These are phyloP conservation scores for Vigna unguiculata DNA, from an alignment of 306 rosid species.

Conservation along the genomic window DNA sequence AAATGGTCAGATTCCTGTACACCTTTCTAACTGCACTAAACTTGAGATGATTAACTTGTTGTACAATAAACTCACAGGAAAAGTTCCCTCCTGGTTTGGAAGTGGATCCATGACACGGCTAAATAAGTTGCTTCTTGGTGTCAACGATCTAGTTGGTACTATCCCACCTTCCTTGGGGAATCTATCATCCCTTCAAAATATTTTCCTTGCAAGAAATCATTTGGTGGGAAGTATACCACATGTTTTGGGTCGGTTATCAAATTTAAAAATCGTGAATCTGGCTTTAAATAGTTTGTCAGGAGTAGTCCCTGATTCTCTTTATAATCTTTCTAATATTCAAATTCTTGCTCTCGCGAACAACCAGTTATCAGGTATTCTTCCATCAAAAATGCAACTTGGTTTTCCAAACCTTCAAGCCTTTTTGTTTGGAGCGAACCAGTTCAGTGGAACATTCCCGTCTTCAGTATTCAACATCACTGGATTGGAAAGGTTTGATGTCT, in stretches of 20 bases:
- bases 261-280: too few species aligned
- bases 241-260: too few species aligned
- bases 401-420: slow-evolving; percentile 14
- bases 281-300: too few species aligned
- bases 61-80: slow-evolving; percentile 17
- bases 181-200: too few species aligned
- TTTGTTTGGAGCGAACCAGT: not conserved
- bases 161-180: too few species aligned
- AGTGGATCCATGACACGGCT: slow-evolving; percentile 11
- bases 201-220: too few species aligned
- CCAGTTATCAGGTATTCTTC: slow-evolving; percentile 25
- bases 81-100: slow-evolving; percentile 40
- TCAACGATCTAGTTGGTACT: slow-evolving; percentile 37
- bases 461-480: slow-evolving; percentile 42
- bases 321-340: too few species aligned
- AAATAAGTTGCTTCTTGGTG: not conserved
- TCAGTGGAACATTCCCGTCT: slow-evolving; percentile 21
- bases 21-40: slow-evolving; percentile 27
- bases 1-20: slow-evolving; percentile 16
- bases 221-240: too few species aligned
- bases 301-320: too few species aligned
- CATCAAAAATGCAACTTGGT: slow-evolving; percentile 32
- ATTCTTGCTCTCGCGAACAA: too few species aligned
- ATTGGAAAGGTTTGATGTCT: not conserved
- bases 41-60: not conserved